Conservation (phyloP, 164 flowering plant genomes). For the Macadamia tetraphylla region DNA sequence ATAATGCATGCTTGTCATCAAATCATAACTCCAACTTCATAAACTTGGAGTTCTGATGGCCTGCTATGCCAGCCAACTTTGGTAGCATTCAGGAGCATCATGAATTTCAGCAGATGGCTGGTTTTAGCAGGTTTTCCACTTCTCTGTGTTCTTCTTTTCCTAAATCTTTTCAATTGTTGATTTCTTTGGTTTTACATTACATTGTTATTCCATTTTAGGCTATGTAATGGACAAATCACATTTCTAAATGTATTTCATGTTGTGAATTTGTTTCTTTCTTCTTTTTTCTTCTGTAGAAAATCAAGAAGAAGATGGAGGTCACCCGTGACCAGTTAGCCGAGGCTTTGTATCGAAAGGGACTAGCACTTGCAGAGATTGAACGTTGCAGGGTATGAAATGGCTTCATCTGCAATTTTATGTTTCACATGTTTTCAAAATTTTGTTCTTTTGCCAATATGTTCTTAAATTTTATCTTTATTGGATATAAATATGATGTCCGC, state of each 20-base stretch:
- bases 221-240: background rate
- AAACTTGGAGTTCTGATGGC: background rate
- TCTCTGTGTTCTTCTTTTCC: no score
- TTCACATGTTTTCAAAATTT: background rate
- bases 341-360: conserved; percentile 89
- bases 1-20: no score
- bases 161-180: no score
- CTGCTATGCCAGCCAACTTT: background rate
- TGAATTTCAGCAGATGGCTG: no score
- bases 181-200: no score
- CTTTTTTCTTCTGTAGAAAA: conserved; percentile 31
- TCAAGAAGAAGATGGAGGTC: conserved; percentile 80
- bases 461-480: background rate
- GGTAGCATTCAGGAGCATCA: no score
- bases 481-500: no score
- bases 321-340: conserved; percentile 75
- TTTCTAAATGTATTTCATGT: background rate
- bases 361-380: conserved; percentile 71
- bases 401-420: background rate
- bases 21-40: no score
- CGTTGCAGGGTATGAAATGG: conserved; percentile 38
- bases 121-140: no score
- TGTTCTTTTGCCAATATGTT: background rate
- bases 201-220: background rate
- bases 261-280: no score